phyloP scores from a whole-genome alignment of 805 yeast species.

The Spathaspora gorwiae region DNA sequence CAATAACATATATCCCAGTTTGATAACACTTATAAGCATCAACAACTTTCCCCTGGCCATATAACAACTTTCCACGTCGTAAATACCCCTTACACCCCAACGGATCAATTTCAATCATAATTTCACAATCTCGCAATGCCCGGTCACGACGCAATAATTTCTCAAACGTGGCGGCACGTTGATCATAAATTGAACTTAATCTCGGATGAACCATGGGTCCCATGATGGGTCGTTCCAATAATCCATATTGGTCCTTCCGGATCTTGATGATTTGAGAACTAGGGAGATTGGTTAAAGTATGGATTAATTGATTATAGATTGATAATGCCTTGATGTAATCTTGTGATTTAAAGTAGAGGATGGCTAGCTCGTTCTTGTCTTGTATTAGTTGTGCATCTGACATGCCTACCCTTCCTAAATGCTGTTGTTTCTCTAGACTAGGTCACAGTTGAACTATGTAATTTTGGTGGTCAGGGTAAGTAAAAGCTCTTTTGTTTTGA shows the following conservation, averaged over 20 bases:
- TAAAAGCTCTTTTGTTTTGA: too few relatives aligned
- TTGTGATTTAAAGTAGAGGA: conserved; percentile 26
- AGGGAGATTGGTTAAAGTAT: conserved; percentile 13
- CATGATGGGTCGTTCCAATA: conserved; percentile 21
- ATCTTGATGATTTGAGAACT: conserved; percentile 11
- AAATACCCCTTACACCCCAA: conserved; percentile 48
- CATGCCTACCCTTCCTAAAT: not conserved
- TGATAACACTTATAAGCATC: conserved; percentile 36
- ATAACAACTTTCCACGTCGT: conserved; percentile 36
- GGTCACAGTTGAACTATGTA: too few relatives aligned
- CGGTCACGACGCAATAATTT: conserved; percentile 26
- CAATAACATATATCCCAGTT: conserved; percentile 35
- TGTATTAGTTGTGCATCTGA: conserved; percentile 13
- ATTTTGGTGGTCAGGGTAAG: too few relatives aligned
- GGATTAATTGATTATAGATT: conserved; percentile 22
- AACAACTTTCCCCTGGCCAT: conserved; percentile 15
- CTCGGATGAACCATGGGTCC: conserved; percentile 34
- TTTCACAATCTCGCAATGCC: conserved; percentile 37
- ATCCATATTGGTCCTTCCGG: conserved; percentile 14
- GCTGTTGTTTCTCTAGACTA: too few relatives aligned
- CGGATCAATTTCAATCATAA: conserved; percentile 35
- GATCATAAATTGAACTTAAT: conserved; percentile 35
- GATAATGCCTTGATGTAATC: conserved; percentile 25
- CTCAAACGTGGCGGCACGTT: conserved; percentile 47
- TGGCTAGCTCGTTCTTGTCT: conserved; percentile 26